Evolutionary conservation across 495 filamentous ascomycete species (phyloP), one percentile per base, ranked within the genome.

Genomic region (Lasiosphaeria ovina): DNA sequence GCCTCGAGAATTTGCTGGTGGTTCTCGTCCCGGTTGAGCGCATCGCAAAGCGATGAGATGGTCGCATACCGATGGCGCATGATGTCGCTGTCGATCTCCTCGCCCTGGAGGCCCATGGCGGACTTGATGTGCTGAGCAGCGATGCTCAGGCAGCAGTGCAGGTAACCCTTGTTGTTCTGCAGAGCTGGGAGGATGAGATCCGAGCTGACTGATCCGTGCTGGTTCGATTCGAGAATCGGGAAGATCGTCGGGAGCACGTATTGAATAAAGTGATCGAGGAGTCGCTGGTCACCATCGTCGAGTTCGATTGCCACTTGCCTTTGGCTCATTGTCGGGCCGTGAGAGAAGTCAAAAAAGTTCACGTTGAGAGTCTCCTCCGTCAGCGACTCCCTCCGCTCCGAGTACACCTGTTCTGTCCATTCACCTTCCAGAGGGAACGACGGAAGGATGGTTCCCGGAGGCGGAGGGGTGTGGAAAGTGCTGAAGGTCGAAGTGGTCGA

Each of bases 111-210:
- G 55, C 84, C 77, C 61, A 78, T 76, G 0, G 88, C 89, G 0
- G 90, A 87, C 79, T 97, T 98, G 66, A 89, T 86, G 74, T 98
- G 94, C 66, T 95, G 89, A n/a, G 93, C 93, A 12, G 94, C 83
- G 62, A 97, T 93, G 79, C 92, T 96, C 58, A 98, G 79, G 75
- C 94, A 98, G 76, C 93, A 97, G 77, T 97, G 93, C 16, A 97
- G 80, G 74, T 97, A 98, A 61, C 84, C 89, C 70, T 91, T 92
- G 83, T 98, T 98, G 55, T 82, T 89, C 68, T 92, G 89, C 32
- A 98, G 78, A 17, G 93, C 87, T 2, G 86, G 89, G 3, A 98
- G 81, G 66, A 98, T 87, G 38, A 95, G 84, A 62, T 91, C 85
- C 0, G 89, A 85, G 56, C 89, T 84, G 34, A 88, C 83, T 1